Evolutionary conservation across 2,329 filamentous ascomycete genomes (phyloP), one percentile per base, ranked within the genome.

Genomic region (Grosmannia huntii): DNA sequence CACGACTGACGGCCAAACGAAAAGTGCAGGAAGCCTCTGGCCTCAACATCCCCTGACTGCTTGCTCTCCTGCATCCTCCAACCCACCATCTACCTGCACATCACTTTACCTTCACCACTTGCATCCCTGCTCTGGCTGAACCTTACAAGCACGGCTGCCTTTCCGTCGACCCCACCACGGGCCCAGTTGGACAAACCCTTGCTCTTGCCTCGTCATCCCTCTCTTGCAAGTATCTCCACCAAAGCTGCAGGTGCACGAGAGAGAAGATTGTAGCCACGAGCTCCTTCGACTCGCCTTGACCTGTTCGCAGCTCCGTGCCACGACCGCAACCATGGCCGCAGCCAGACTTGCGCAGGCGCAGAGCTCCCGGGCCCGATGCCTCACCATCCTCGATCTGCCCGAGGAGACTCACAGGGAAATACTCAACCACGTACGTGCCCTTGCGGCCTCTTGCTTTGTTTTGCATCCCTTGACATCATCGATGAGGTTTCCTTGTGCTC

Each of bases 351-450:
- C 28, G 7, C 3, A 21, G 52, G 23, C 14, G 11, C n/a, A n/a
- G 27, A 21, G 52, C 33, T 44, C 23, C 53, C 53, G 14, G n/a
- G 54, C 27, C 27, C 54, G 44, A 14, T 44, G 23, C n/a, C 27
- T 49, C 55, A 64, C 63, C 23, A 72, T 80, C 61, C 66, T 76
- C 53, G 68, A 71, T 60, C 66, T 80, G 33, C 76, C 77, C 9
- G 63, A 68, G 19, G 78, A 80, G 65, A 75, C 76, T 0, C 74
- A 78, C 61, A 71, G 71, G 57, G 74, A 77, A 27, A 77, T 81
- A 55, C 64, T 78, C 62, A 69, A 68, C 49, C 72, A 78, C 67
- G 75, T 78, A 66, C 61, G 73, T 59, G 11, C 21, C 11, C 36
- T n/a, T 48, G 28, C 28, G 19, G 31, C 16, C 36, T 21, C 50